phyloP scores from a whole-genome alignment of 1,284 basidiomycete genomes.

The Fomitiporia mediterranea region DNA sequence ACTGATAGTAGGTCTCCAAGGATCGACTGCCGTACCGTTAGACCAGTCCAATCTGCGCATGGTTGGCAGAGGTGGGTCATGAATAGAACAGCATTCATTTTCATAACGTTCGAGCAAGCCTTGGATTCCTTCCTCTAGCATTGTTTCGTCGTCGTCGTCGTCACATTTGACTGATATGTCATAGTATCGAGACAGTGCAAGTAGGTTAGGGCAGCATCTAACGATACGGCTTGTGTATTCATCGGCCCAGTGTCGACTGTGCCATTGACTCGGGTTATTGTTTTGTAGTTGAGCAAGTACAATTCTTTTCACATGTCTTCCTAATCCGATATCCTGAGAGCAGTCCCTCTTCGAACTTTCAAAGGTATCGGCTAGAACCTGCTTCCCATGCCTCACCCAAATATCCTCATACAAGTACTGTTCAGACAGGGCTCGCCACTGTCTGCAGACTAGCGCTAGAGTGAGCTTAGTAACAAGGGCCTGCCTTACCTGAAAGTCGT shows the following conservation, averaged over 20 bases:
- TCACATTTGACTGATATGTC: not conserved
- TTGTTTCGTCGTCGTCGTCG: not conserved
- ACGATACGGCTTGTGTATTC: conserved; percentile 7
- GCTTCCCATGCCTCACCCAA: conserved; percentile 3
- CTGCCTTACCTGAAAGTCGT: not conserved
- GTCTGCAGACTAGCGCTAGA: conserved; percentile 5
- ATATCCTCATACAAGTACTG: conserved; percentile 16
- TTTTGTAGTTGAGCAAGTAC: not conserved
- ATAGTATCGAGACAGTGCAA: conserved; percentile 8
- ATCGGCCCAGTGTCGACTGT: conserved; percentile 1
- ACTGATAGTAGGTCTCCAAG: not conserved
- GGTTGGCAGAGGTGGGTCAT: not conserved
- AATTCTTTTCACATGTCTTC: conserved; percentile 3
- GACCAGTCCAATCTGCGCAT: conserved; percentile 13
- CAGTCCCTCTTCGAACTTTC: not conserved
- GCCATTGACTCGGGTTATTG: not conserved
- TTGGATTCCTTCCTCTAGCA: not conserved
- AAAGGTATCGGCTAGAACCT: conserved; percentile 2
- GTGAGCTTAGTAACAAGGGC: conserved; percentile 1
- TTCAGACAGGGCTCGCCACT: conserved; percentile 2
- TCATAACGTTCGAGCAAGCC: not conserved
- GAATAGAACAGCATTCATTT: not conserved
- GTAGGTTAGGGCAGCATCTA: conserved; percentile 10
- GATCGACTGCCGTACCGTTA: not conserved
- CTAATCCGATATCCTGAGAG: not conserved